A percentile compares a stretch with the other conserved stretches of the same genome.
Conservation (phyloP, 495 filamentous ascomycete species). For the Pseudomonodictys pantanalensis region DNA sequence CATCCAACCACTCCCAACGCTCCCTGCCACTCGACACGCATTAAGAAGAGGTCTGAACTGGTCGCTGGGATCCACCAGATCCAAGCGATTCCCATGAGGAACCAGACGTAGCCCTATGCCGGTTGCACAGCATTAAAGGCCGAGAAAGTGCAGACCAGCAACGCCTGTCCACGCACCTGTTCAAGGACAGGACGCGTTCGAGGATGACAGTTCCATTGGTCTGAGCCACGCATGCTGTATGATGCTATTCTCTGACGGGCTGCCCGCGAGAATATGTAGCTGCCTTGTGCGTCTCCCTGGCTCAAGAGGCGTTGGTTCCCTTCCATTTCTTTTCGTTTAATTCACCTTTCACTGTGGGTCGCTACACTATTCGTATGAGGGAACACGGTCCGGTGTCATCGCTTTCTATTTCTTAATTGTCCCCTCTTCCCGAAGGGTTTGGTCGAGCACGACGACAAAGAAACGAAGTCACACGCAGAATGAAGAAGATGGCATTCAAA, state of each 20-base stretch:
- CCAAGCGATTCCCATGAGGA: neutral
- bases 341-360: too few species aligned
- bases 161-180: neutral
- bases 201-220: conserved; percentile 17
- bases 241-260: conserved; percentile 1
- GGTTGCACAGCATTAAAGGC: conserved; percentile 18
- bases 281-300: neutral
- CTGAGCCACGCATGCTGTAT: conserved; percentile 6
- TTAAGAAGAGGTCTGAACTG: neutral
- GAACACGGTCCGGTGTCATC: too few species aligned
- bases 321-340: neutral
- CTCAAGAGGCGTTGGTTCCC: neutral
- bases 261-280: neutral
- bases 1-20: conserved; percentile 1
- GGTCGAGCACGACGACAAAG: neutral
- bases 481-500: conserved; percentile 20
- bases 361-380: neutral
- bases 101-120: conserved; percentile 7
- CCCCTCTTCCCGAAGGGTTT: neutral
- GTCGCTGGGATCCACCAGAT: conserved; percentile 3
- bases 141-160: neutral
- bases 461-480: neutral
- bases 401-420: neutral
- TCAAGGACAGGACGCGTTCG: conserved; percentile 4
- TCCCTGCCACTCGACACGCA: neutral